Evolutionary conservation across 1,139 yeast genomes (phyloP), one percentile per base, ranked within the genome.

Genomic region (Sugiyamaella japonica): DNA sequence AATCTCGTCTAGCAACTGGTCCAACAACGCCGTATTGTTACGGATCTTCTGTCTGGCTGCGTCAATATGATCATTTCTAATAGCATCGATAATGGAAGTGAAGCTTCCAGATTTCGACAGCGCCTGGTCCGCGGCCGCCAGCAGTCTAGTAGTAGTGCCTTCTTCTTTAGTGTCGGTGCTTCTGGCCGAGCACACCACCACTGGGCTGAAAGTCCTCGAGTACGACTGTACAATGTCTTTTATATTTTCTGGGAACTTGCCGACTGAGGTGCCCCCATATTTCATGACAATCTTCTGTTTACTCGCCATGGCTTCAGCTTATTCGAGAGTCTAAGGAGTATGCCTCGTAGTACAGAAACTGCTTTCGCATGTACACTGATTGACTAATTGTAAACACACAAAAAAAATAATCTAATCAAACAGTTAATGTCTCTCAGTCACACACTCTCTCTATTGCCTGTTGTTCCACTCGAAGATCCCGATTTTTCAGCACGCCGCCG

Each of bases 221-320:
- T 84, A 88, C 34, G 76, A 82, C 66, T 83, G 82, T 54, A 90
- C 87, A 51, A 93, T 89, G 61, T 89, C 89, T 60, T 86, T 86
- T 53, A 93, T 93, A 61, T 85, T 81, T 53, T 79, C 82, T 6
- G 97, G 89, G 70, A 91, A 91, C 70, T 93, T 93, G 31, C 99
- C 99, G 38, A 93, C 97, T 45, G 95, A 85, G n/a, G 99, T 93
- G 52, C 99, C 99, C 43, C 99, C 99, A 66, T 89, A 93, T 72
- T 93, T 93, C 70, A 93, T 99, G 7, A 93, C 87, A 20, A 93
- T 74, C 97, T 98, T 91, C 16, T 65, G 67, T 50, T 61, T 61
- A 17, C 51, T 58, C 36, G 50, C 29, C 55, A 49, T 54, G 32
- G 32, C 9, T 37, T 48, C 39, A 53, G 51, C 43, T 51, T 34